phyloP scores from a whole-genome alignment of 2,329 filamentous ascomycete genomes.

The Fulvia fulva region DNA sequence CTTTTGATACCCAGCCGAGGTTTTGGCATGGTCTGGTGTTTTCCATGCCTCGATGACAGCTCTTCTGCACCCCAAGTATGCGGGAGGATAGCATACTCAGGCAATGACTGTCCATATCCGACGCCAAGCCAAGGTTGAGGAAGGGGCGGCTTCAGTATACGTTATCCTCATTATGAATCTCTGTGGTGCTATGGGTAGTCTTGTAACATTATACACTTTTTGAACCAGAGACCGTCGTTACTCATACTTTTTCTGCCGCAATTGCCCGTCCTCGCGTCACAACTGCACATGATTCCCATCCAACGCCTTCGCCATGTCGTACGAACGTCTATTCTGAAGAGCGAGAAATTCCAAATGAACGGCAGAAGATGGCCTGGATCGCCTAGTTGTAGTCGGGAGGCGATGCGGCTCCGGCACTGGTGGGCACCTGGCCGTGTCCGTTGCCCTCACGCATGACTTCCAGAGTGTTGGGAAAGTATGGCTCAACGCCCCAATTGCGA shows the following conservation, averaged over 20 bases:
- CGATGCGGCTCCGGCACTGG: slow-evolving; percentile 1
- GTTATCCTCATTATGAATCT: neutral
- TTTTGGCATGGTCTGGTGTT: neutral
- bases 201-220: neutral
- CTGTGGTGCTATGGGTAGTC: neutral
- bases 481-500: slow-evolving; percentile 50
- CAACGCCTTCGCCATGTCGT: neutral
- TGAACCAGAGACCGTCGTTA: neutral
- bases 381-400: slow-evolving; percentile 6
- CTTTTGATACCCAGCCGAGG: neutral
- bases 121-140: neutral
- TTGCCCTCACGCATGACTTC: slow-evolving; percentile 44
- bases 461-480: slow-evolving; percentile 51
- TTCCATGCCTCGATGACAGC: slow-evolving; percentile 4
- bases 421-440: slow-evolving; percentile 10
- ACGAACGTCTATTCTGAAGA: neutral
- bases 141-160: neutral
- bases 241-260: neutral
- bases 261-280: neutral
- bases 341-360: neutral
- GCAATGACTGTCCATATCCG: neutral
- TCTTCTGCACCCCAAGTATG: slow-evolving; percentile 18
- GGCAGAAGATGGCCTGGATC: neutral
- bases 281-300: neutral
- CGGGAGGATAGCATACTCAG: slow-evolving; percentile 15